A percentile compares a stretch with the other conserved stretches of the same genome.
phyloP scores from a whole-genome alignment of 768 basidiomycete genomes.

The Serendipita sp. region DNA sequence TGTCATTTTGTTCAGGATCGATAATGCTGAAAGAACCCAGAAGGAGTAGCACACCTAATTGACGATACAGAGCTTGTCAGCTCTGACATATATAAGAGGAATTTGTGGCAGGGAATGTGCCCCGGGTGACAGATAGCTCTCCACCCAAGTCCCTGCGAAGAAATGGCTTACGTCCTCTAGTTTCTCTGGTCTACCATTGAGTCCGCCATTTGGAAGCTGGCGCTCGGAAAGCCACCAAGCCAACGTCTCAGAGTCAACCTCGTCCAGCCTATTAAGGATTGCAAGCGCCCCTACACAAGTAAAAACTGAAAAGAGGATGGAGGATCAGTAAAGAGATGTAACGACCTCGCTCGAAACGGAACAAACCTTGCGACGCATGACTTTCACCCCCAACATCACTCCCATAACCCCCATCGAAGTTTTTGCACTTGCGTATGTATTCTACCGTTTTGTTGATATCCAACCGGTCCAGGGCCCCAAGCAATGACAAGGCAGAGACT shows the following conservation, averaged over 20 bases:
- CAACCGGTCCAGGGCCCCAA: slow-evolving; percentile 55
- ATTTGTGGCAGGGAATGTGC: background rate
- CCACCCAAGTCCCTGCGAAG: background rate
- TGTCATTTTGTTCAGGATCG: slow-evolving; percentile 61
- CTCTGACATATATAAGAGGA: too few species aligned
- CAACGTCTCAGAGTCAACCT: slow-evolving; percentile 61
- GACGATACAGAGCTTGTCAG: too few species aligned
- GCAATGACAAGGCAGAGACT: slow-evolving; percentile 64
- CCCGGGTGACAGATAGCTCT: too few species aligned
- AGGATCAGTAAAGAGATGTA: background rate
- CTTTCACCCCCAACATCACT: slow-evolving; percentile 73
- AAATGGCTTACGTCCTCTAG: slow-evolving; percentile 65
- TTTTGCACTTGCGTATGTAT: slow-evolving; percentile 65
- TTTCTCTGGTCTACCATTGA: slow-evolving; percentile 97
- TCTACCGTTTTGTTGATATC: slow-evolving; percentile 47
- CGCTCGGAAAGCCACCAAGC: slow-evolving; percentile 91
- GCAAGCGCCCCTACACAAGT: slow-evolving; percentile 79
- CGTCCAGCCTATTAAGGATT: slow-evolving; percentile 70
- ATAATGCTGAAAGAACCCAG: slow-evolving; percentile 83
- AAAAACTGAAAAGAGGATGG: slow-evolving; percentile 40
- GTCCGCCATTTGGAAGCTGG: slow-evolving; percentile 81
- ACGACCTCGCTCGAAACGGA: background rate
- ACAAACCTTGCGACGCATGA: slow-evolving; percentile 73
- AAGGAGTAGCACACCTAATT: slow-evolving; percentile 88
- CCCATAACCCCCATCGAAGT: slow-evolving; percentile 95